phyloP scores from a whole-genome alignment of 495 filamentous ascomycete species.

The Penicillium mononematosum region DNA sequence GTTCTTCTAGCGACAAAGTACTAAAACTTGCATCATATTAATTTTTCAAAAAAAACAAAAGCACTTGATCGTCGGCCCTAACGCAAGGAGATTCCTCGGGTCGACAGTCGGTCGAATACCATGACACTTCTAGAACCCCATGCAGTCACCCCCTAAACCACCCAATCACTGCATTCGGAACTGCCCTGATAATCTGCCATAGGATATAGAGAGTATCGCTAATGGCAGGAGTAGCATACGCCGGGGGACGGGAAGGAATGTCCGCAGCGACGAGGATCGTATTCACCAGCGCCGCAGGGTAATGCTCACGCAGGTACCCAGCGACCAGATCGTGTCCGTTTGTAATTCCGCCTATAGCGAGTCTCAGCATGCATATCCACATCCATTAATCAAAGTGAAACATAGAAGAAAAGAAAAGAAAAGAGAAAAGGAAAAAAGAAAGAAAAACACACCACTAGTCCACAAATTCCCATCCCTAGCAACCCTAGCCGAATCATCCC shows the following conservation, averaged over 20 bases:
- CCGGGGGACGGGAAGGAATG: conserved; percentile 45
- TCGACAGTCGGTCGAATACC: conserved; percentile 11
- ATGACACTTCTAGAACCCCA: not conserved
- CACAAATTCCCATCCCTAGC: conserved; percentile 59
- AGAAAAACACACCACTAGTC: conserved; percentile 51
- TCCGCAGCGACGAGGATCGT: conserved; percentile 50
- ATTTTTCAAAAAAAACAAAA: not conserved
- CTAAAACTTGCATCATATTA: not conserved
- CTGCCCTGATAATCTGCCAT: conserved; percentile 20
- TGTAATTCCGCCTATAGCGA: conserved; percentile 53
- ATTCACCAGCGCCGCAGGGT: conserved; percentile 48
- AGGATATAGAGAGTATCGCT: conserved; percentile 16
- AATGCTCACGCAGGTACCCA: conserved; percentile 51
- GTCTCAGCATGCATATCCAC: not conserved
- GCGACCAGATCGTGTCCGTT: conserved; percentile 63
- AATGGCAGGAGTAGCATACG: conserved; percentile 31
- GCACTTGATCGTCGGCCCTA: not conserved
- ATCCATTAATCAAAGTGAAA: not conserved
- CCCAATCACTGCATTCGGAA: conserved; percentile 16
- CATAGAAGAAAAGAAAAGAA: not conserved
- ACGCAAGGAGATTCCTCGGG: conserved; percentile 1
- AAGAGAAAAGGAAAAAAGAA: not conserved
- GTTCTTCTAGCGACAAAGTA: not conserved
- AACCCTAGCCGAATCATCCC: conserved; percentile 49
- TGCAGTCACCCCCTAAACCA: not conserved